These are phyloP conservation scores for Syzygium aqueum DNA, from an alignment of 345 rosid genomes.

Conservation along the genomic window DNA sequence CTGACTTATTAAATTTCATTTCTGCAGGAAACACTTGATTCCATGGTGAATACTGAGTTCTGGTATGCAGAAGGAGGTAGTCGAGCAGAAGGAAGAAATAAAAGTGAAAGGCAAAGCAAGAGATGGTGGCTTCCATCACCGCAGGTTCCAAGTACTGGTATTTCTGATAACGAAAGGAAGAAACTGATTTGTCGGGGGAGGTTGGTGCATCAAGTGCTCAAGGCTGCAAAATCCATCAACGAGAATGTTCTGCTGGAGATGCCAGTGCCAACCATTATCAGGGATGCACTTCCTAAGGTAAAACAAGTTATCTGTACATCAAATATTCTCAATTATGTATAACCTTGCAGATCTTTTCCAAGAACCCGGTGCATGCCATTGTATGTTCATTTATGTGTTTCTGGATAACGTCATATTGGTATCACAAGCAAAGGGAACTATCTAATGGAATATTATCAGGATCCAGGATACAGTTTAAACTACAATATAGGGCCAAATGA, in stretches of 20 bases:
- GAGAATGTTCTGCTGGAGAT: conserved; percentile 80
- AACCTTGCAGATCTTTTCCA: background rate
- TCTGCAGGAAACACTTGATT: conserved; percentile 71
- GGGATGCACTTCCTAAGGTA: conserved; percentile 80
- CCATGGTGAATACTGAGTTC: conserved; percentile 81
- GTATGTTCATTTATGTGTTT: background rate
- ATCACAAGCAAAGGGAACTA: background rate
- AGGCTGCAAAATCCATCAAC: conserved; percentile 88
- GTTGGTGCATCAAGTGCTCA: conserved; percentile 79
- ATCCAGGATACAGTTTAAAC: background rate
- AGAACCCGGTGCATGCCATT: background rate
- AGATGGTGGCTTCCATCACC: conserved; percentile 98
- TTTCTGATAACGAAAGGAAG: conserved; percentile 61
- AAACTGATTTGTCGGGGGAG: conserved; percentile 44
- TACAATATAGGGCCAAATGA: background rate
- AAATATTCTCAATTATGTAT: background rate
- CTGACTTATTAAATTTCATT: background rate
- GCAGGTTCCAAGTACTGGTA: conserved; percentile 72
- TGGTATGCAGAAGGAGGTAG: conserved; percentile 88
- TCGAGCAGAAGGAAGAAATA: conserved; percentile 68
- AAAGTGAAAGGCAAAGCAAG: conserved; percentile 60
- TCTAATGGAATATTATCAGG: background rate
- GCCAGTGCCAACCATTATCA: conserved; percentile 64
- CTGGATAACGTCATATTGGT: background rate
- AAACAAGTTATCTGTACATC: background rate